Evolutionary conservation across 2,329 filamentous ascomycete genomes (phyloP).

Genomic region (Metarhizium robertsii): DNA sequence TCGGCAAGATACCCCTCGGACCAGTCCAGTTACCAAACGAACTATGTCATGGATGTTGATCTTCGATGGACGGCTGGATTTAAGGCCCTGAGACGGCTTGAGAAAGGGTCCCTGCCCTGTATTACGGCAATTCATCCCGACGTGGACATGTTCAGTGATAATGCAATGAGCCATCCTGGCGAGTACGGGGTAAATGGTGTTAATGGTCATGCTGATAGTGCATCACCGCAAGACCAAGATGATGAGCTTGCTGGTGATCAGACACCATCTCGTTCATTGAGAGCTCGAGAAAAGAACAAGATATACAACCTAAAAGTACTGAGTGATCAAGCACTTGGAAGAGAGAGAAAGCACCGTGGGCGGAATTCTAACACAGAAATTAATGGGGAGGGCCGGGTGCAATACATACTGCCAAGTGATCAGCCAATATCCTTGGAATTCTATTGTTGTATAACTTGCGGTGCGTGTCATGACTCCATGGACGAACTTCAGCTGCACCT

Average conservation of each 20-base stretch:
- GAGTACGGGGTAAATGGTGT: conserved; percentile 12
- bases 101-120: conserved; percentile 33
- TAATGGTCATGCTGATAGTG: conserved; percentile 13
- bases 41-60: conserved; percentile 40
- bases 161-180: conserved; percentile 12
- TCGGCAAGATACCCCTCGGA: conserved; percentile 15
- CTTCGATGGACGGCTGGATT: conserved; percentile 36
- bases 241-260: conserved; percentile 36
- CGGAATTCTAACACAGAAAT: conserved; percentile 14
- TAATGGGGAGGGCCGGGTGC: conserved; percentile 32
- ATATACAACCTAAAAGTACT: conserved; percentile 52
- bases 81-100: conserved; percentile 21
- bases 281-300: conserved; percentile 36
- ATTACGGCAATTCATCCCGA: conserved; percentile 32
- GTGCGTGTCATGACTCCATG: conserved; percentile 35
- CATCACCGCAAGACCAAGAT: conserved; percentile 29
- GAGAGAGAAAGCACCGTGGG: conserved; percentile 33
- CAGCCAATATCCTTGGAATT: conserved; percentile 36
- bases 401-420: conserved; percentile 35
- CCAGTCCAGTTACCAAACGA: conserved; percentile 22
- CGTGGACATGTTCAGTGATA: conserved; percentile 14
- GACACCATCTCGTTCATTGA: conserved; percentile 42
- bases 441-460: conserved; percentile 43
- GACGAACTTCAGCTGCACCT: conserved; percentile 40
- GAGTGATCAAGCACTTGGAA: conserved; percentile 48